Percentiles rank a stretch among this genome's conserved stretches.
Conservation (phyloP, 768 basidiomycete genomes). For the Baorangia bicolor region DNA sequence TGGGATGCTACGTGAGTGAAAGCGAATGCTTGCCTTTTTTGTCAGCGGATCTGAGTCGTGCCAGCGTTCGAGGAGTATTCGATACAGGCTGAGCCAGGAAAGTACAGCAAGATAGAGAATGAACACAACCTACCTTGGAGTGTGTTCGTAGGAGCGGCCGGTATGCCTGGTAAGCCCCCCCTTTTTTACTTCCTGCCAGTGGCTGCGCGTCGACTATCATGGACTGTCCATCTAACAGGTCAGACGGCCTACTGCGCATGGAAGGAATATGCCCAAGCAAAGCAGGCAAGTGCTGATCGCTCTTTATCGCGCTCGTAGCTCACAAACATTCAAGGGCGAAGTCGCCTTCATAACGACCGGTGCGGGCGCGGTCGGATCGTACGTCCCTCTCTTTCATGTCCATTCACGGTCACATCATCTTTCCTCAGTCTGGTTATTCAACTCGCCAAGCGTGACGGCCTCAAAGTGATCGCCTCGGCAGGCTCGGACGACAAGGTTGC, state of each 20-base stretch:
- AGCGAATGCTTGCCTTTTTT: neutral
- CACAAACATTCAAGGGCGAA: neutral
- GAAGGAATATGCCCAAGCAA: slow-evolving; percentile 7
- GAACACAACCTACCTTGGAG: neutral
- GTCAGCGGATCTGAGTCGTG: neutral
- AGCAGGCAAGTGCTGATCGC: neutral
- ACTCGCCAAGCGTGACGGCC: slow-evolving; percentile 9
- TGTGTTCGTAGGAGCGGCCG: slow-evolving; percentile 2
- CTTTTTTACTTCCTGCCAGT: too few relatives aligned
- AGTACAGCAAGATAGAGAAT: neutral
- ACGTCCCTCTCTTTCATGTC: neutral
- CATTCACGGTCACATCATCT: neutral
- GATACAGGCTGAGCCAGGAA: neutral
- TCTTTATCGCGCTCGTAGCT: neutral
- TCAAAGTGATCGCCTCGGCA: slow-evolving; percentile 8
- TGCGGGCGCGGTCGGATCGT: slow-evolving; percentile 2
- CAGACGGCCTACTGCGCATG: slow-evolving; percentile 5
- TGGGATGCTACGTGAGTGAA: neutral
- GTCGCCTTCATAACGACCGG: slow-evolving; percentile 1
- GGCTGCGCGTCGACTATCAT: neutral
- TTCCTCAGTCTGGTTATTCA: slow-evolving; percentile 1
- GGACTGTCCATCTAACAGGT: neutral
- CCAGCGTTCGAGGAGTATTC: slow-evolving; percentile 5
- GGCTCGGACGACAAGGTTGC: slow-evolving; percentile 3
- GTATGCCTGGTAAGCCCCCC: slow-evolving; percentile 3